Evolutionary conservation across 805 yeast genomes (phyloP).

Genomic region (Saturnispora silvae): DNA sequence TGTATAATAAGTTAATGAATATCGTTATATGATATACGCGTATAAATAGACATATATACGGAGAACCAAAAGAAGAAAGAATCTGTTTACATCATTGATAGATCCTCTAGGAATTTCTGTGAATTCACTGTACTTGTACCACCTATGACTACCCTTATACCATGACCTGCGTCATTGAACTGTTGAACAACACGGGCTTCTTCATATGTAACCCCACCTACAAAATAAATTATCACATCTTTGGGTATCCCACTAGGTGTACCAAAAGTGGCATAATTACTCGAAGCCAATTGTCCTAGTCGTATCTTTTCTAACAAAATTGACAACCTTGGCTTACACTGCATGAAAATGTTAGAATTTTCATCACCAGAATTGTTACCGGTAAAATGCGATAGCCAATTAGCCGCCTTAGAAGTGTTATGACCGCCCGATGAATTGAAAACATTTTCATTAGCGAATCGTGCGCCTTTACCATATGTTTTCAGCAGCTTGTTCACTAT

Average conservation of each 20-base stretch:
- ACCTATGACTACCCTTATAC: slow-evolving; percentile 67
- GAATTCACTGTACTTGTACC: slow-evolving; percentile 56
- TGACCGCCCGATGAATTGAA: slow-evolving; percentile 17
- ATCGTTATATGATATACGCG: too few species aligned
- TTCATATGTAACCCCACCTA: slow-evolving; percentile 90
- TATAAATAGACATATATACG: too few species aligned
- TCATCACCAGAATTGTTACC: slow-evolving; percentile 26
- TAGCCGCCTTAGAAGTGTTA: slow-evolving; percentile 17
- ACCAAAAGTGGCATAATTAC: slow-evolving; percentile 11
- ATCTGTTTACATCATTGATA: slow-evolving; percentile 11
- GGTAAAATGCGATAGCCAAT: slow-evolving; percentile 26
- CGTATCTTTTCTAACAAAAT: slow-evolving; percentile 32
- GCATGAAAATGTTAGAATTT: slow-evolving; percentile 75
- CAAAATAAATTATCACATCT: slow-evolving; percentile 59
- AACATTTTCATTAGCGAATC: slow-evolving; percentile 28
- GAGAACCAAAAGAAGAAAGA: too few species aligned
- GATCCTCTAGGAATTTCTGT: slow-evolving; percentile 25
- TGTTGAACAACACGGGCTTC: slow-evolving; percentile 79
- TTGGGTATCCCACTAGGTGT: slow-evolving; percentile 30
- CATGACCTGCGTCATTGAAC: slow-evolving; percentile 45
- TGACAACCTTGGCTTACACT: slow-evolving; percentile 71
- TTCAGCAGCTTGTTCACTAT: slow-evolving; percentile 37
- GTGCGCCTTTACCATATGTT: slow-evolving; percentile 32
- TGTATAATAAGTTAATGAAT: too few species aligned
- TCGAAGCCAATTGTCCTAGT: slow-evolving; percentile 18